Evolutionary conservation across 2,329 filamentous ascomycete genomes (phyloP), one percentile per base, ranked within the genome.

Genomic region (Aspergillus sp.): DNA sequence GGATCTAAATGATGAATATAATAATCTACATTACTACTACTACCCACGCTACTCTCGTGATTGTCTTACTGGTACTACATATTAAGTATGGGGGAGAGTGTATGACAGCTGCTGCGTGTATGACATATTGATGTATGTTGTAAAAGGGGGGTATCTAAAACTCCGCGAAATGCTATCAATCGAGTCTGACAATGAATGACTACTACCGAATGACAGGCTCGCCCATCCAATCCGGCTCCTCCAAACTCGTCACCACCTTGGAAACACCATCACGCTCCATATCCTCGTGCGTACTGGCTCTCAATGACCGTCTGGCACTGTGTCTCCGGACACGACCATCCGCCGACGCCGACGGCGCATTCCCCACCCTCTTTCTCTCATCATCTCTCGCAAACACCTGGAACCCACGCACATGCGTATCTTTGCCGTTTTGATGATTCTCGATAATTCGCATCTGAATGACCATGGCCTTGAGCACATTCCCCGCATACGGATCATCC

Each of bases 401-500:
- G 75, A 99, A 85, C 2, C 92, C 94, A 15, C 95, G 85, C 23
- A 99, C 84, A 81, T 99, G 95, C n/a, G 95, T 99, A 74, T 99
- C 95, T 75, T 99, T 99, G 65, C 95, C 95, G 75, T 99, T 99
- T 78, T 99, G 95, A 75, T 99, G 95, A 72, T 99, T 99, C 79
- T 98, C 95, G 54, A 94, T 85, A 52, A 99, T 89, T 66, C 90
- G 88, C 71, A 98, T 88, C 75, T 98, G 93, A 27, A 99, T 83
- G 30, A 98, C 86, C 79, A 94, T 96, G 15, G 91, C 92, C 62
- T 93, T 87, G 17, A 98, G 84, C 1, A 93, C 90, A 68, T 88
- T 90, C 42, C 84, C 89, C 70, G 87, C 87, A 51, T 82, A 82
- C 50, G 70, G 69, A 54, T 78, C 67, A 2, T 63, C 57, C 32